Conservation (phyloP, 1,284 basidiomycete genomes). For the Ceratobasidium sp. region DNA sequence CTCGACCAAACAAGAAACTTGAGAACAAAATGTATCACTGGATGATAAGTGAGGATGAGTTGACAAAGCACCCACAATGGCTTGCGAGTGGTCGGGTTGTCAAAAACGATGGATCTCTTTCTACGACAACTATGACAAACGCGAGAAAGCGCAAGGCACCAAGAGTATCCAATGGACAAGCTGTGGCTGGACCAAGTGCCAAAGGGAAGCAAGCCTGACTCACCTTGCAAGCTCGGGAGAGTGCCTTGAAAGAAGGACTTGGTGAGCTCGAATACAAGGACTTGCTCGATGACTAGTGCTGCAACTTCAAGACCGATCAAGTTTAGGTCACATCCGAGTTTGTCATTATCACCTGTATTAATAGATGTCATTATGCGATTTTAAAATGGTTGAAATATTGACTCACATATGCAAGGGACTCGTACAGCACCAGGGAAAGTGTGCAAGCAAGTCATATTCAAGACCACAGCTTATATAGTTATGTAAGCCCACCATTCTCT, state of each 20-base stretch:
- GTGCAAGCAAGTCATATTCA: too few relatives aligned
- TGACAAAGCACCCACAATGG: neutral
- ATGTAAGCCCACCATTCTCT: neutral
- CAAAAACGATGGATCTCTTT: neutral
- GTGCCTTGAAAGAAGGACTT: neutral
- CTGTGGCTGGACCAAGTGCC: neutral
- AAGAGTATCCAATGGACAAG: neutral
- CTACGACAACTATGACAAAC: neutral
- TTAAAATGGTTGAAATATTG: too few relatives aligned
- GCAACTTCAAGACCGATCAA: too few relatives aligned
- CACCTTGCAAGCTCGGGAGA: neutral
- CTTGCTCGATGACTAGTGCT: neutral
- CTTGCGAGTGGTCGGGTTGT: neutral
- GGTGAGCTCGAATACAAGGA: neutral
- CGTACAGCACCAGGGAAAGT: too few relatives aligned
- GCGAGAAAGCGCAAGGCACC: neutral
- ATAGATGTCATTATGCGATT: too few relatives aligned
- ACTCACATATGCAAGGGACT: too few relatives aligned
- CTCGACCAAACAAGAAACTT: conserved; percentile 4
- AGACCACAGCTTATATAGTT: neutral
- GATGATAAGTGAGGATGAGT: neutral
- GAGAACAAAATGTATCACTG: neutral
- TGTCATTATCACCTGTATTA: too few relatives aligned
- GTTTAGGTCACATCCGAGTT: too few relatives aligned
- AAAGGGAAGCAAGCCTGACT: conserved; percentile 1